Percentiles rank a stretch among this genome's conserved stretches.
These are phyloP conservation scores for Spiromastix sp. DNA, from an alignment of 2,329 filamentous ascomycete genomes.

Conservation along the genomic window DNA sequence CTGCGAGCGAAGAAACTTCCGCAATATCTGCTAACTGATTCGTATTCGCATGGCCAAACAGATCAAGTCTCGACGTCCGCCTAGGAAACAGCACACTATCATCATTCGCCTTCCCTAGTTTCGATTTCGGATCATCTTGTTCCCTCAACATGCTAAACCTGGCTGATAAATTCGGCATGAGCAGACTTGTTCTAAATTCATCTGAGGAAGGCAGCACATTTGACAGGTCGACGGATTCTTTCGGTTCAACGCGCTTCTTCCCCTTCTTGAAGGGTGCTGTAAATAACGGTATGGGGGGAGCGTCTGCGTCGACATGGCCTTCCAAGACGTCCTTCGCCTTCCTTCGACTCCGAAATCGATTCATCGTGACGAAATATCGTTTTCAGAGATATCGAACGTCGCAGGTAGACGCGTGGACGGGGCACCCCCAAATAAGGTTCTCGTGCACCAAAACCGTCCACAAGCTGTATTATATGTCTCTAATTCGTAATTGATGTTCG, in stretches of 20 bases:
- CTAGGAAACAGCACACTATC: slow-evolving; percentile 84
- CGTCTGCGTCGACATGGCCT: slow-evolving; percentile 26
- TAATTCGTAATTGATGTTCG: too few relatives aligned
- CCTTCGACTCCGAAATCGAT: slow-evolving; percentile 31
- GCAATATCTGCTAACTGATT: slow-evolving; percentile 69
- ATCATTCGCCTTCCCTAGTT: slow-evolving; percentile 87
- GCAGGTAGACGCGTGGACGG: too few relatives aligned
- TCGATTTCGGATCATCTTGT: slow-evolving; percentile 81
- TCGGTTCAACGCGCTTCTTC: slow-evolving; percentile 43
- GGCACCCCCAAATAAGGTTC: too few relatives aligned
- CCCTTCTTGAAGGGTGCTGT: slow-evolving; percentile 42
- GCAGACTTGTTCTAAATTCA: slow-evolving; percentile 86
- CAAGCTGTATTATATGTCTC: too few relatives aligned
- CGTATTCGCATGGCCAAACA: slow-evolving; percentile 56
- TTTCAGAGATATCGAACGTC: too few relatives aligned
- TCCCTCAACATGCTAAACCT: slow-evolving; percentile 95
- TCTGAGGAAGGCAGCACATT: slow-evolving; percentile 68
- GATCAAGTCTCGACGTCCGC: slow-evolving; percentile 64
- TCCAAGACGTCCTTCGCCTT: slow-evolving; percentile 23
- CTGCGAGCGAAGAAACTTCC: slow-evolving; percentile 73
- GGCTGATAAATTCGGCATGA: slow-evolving; percentile 91
- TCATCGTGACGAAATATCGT: slow-evolving; percentile 25
- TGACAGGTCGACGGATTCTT: slow-evolving; percentile 57
- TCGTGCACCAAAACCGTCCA: too few relatives aligned
- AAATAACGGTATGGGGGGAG: slow-evolving; percentile 20